Evolutionary conservation across 441 rosid genomes (phyloP).

Genomic region (Flueggea neowawraea): DNA sequence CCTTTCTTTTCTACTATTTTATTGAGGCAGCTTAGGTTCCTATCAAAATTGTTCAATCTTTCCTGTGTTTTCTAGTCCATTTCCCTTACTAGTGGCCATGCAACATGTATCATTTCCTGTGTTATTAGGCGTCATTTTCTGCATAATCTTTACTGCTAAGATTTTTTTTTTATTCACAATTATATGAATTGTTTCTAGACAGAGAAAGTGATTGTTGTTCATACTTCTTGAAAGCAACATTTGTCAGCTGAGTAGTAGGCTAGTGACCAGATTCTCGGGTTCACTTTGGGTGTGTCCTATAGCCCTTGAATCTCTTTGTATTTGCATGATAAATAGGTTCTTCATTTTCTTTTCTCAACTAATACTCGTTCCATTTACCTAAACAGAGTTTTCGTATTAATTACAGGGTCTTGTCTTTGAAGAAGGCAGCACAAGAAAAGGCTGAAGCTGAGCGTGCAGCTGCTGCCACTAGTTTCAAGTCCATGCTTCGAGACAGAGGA

Average conservation of each 20-base stretch:
- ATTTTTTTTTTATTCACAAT: constrained; percentile 17
- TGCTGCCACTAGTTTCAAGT: constrained; percentile 70
- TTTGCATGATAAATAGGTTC: constrained; percentile 16
- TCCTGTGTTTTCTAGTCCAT: constrained; percentile 3
- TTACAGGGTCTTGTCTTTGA: constrained; percentile 71
- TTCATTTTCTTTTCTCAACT: background rate
- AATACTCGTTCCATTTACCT: constrained; percentile 2
- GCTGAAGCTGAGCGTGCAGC: constrained; percentile 74
- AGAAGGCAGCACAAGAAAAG: constrained; percentile 76
- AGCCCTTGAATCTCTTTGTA: constrained; percentile 22
- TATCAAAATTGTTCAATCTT: background rate
- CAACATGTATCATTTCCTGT: too few relatives aligned
- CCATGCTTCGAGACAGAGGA: constrained; percentile 76
- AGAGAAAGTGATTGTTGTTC: constrained; percentile 25
- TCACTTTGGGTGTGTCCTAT: constrained; percentile 28
- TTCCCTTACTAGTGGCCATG: constrained; percentile 8
- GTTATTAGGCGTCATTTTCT: constrained; percentile 13
- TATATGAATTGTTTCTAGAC: constrained; percentile 20
- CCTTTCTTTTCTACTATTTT: too few relatives aligned
- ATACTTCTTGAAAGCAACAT: constrained; percentile 35
- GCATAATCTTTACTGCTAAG: constrained; percentile 12
- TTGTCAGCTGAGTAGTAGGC: constrained; percentile 29
- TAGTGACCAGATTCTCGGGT: constrained; percentile 30
- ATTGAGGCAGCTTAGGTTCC: too few relatives aligned
- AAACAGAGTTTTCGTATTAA: constrained; percentile 13